Evolutionary conservation across 441 rosid species (phyloP), one percentile per base, ranked within the genome.

Genomic region (Erysimum pusillum): DNA sequence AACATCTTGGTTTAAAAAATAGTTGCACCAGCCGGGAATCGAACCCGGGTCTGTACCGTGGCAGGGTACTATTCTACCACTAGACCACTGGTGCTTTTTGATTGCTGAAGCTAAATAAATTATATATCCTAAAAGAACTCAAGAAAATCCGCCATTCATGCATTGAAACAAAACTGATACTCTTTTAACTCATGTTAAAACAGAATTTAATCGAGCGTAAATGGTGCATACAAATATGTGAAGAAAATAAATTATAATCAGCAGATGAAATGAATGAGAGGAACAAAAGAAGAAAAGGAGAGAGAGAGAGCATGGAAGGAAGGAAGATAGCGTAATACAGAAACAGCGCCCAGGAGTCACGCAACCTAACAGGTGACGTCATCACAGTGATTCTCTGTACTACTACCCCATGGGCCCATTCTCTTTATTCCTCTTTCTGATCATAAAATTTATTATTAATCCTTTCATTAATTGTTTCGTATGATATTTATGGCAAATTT

Each of bases 61-160:
- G 96, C 93, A 95, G 91, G 90, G 92, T 92, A 91, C 91, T 93
- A 91, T 90, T 87, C 92, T 89, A 85, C 98, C 91, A 87, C 97
- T 87, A 89, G 95, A 89, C 97, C 93, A 91, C 94, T 85, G 92
- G 96, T 92, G 79, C 79, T 49, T 12, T 12, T 8, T 17, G 52
- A 1, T 2, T 0, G 3, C 1, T 3, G 3, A 3, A 39, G 4
- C 44, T 0, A 10, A 10, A 1, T 39, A 9, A 36, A 36, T 28
- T 28, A 28, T 3, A 28, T 28, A 25, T 2, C 28, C 25, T 22
- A 22, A 22, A 25, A 25, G 25, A 28, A 28, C 4, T 28, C 4
- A 28, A 28, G 4, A 28, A 28, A 28, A 28, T 28, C 8, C 38
- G 9, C 9, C 8, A 6, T 35, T 1, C 38, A 6, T 35, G 9